Evolutionary conservation across 768 basidiomycete species (phyloP).

Genomic region (Russula brevipes): DNA sequence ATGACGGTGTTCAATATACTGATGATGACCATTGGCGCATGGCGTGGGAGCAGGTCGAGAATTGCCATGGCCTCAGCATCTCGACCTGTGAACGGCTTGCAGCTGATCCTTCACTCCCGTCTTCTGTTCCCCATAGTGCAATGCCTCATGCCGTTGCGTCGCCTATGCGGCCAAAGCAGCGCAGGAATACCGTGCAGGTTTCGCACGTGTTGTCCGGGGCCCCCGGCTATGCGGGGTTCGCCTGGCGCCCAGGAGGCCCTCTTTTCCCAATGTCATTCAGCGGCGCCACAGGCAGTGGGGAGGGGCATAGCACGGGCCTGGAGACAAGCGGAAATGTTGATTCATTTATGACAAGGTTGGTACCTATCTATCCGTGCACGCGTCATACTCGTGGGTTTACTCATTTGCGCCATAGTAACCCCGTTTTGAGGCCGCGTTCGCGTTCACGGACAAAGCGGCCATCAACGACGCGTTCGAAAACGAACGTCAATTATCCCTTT

Average conservation of each 20-base stretch:
- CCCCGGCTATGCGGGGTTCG: constrained; percentile 25
- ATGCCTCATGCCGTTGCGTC: constrained; percentile 20
- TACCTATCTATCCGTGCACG: background rate
- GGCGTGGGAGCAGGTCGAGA: constrained; percentile 12
- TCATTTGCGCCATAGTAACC: constrained; percentile 17
- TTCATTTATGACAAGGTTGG: constrained; percentile 19
- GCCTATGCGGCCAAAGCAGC: constrained; percentile 18
- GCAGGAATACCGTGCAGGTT: constrained; percentile 22
- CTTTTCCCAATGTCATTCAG: constrained; percentile 25
- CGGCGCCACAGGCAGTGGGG: constrained; percentile 10
- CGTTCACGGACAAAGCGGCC: constrained; percentile 17
- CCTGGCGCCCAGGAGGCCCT: constrained; percentile 26
- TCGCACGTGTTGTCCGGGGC: constrained; percentile 26
- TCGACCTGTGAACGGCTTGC: constrained; percentile 22
- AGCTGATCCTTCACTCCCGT: constrained; percentile 20
- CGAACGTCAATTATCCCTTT: constrained; percentile 8
- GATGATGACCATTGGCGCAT: constrained; percentile 6
- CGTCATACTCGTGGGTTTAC: constrained; percentile 17
- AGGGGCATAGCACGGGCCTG: constrained; percentile 11
- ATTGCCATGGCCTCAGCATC: constrained; percentile 24
- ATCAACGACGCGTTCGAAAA: constrained; percentile 17
- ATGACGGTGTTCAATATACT: constrained; percentile 2
- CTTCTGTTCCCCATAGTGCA: constrained; percentile 11
- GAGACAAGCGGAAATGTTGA: constrained; percentile 13
- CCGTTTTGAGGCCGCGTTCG: constrained; percentile 19